Percentiles rank a stretch among this genome's conserved stretches.
phyloP scores from a whole-genome alignment of 306 rosid genomes.

The Comarum palustre region DNA sequence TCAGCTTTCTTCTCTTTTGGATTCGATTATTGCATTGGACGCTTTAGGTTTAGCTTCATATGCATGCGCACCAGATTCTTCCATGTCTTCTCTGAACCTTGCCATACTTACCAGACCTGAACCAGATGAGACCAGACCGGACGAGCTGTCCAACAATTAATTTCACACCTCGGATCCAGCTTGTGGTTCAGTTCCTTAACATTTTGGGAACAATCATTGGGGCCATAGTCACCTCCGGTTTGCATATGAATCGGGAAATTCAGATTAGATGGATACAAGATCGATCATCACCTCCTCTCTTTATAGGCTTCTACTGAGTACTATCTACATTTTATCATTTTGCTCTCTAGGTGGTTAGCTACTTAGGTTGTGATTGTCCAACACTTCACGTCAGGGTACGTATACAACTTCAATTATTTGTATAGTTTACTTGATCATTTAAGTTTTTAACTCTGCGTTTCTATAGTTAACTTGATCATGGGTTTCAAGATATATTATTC shows the following conservation, averaged over 20 bases:
- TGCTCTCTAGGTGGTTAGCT: neutral
- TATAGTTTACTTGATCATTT: neutral
- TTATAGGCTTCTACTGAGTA: neutral
- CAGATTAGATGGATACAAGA: constrained; percentile 24
- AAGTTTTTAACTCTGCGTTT: neutral
- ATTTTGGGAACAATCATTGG: constrained; percentile 57
- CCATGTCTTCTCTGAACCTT: constrained; percentile 20
- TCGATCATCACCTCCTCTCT: neutral
- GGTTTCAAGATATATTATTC: too few relatives aligned
- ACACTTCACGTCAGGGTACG: neutral
- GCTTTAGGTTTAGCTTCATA: constrained; percentile 1
- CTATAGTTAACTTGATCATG: too few relatives aligned
- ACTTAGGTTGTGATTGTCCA: neutral
- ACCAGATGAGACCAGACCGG: constrained; percentile 17
- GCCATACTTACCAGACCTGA: constrained; percentile 17
- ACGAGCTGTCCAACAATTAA: neutral
- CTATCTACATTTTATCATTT: constrained; percentile 10
- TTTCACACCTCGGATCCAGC: constrained; percentile 6
- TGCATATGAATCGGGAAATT: constrained; percentile 40
- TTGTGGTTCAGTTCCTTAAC: constrained; percentile 53
- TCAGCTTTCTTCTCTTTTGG: neutral
- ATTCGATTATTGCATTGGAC: constrained; percentile 8
- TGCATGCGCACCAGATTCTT: constrained; percentile 17
- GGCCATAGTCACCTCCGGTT: constrained; percentile 31
- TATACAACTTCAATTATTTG: neutral